These are phyloP conservation scores for Ascosphaera pollenicola DNA, from an alignment of 2,329 filamentous ascomycete species.

Conservation along the genomic window DNA sequence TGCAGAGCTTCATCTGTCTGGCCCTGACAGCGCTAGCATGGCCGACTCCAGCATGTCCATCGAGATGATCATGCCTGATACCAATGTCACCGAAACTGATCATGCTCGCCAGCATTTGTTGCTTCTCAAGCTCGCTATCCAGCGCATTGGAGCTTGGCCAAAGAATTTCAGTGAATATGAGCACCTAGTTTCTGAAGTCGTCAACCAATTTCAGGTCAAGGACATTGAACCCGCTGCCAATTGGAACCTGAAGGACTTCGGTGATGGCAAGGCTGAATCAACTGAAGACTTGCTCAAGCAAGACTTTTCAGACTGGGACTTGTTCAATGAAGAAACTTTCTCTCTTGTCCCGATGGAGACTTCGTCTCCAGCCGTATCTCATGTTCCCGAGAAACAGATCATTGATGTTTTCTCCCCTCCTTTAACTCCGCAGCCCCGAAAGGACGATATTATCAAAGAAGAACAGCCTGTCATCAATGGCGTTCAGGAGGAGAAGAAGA, in stretches of 20 bases:
- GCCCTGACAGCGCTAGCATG: constrained; percentile 6
- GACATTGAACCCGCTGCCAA: constrained; percentile 12
- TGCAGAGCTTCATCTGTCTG: constrained; percentile 11
- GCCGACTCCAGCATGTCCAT: constrained; percentile 8
- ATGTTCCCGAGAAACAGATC: too few relatives aligned
- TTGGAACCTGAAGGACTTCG: constrained; percentile 20
- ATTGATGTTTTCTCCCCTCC: too few relatives aligned
- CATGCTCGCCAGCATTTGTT: constrained; percentile 16
- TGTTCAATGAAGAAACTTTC: too few relatives aligned
- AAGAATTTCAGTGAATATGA: constrained; percentile 28
- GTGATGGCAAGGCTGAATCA: constrained; percentile 24
- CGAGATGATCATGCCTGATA: constrained; percentile 6
- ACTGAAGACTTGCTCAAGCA: constrained; percentile 2
- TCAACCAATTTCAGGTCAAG: constrained; percentile 5
- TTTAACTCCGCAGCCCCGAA: too few relatives aligned
- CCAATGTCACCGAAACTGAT: constrained; percentile 9
- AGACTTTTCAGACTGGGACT: too few relatives aligned
- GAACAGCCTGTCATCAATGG: too few relatives aligned
- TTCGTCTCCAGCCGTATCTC: too few relatives aligned
- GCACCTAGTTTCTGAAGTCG: constrained; percentile 23
- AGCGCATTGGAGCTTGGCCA: constrained; percentile 20
- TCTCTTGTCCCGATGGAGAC: too few relatives aligned
- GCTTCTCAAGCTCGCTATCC: constrained; percentile 18
- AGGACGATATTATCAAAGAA: too few relatives aligned
- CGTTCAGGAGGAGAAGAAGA: too few relatives aligned